phyloP scores from a whole-genome alignment of 108 stramenopile genomes.

The Epipyxis sp. region DNA sequence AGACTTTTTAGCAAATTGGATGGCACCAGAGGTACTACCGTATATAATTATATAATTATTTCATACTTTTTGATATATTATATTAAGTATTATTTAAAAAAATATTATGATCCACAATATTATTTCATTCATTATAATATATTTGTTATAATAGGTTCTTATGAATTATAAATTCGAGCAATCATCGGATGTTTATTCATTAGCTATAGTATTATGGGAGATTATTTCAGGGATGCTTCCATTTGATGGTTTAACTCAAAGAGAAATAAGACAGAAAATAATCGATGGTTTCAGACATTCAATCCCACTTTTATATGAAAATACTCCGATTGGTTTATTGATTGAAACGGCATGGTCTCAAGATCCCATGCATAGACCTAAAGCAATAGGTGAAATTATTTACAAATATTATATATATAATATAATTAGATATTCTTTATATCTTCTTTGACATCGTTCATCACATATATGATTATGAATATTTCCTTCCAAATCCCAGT shows the following conservation, averaged over 20 bases:
- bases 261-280: background rate
- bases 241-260: constrained; percentile 3
- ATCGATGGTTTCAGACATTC: background rate
- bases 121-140: too few relatives aligned
- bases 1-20: background rate
- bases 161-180: background rate
- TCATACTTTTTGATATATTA: too few relatives aligned
- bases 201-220: constrained; percentile 24
- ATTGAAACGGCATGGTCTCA: background rate
- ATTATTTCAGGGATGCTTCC: background rate
- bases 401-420: too few relatives aligned
- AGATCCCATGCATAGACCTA: background rate
- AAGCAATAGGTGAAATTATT: background rate
- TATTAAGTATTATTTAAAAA: too few relatives aligned
- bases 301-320: background rate
- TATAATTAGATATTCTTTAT: too few relatives aligned
- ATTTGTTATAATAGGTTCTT: too few relatives aligned
- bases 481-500: too few relatives aligned
- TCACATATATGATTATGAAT: too few relatives aligned
- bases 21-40: constrained; percentile 25
- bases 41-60: too few relatives aligned
- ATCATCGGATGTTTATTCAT: constrained; percentile 29
- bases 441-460: too few relatives aligned
- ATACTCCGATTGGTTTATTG: background rate
- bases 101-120: too few relatives aligned